These are phyloP conservation scores for Cubamyces sp. DNA, from an alignment of 768 basidiomycete species.

Conservation along the genomic window DNA sequence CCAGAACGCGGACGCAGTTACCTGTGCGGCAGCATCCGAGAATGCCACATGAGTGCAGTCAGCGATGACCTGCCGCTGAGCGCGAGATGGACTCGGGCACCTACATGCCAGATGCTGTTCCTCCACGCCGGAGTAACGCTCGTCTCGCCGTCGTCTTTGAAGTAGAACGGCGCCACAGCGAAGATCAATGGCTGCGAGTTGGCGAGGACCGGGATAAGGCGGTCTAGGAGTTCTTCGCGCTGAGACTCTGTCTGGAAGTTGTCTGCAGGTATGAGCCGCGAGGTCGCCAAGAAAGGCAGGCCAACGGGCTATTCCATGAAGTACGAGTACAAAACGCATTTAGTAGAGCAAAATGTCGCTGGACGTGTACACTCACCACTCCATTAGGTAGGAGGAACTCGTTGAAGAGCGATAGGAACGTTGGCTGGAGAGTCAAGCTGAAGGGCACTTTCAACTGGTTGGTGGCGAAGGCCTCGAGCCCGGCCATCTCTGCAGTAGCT, in stretches of 20 bases:
- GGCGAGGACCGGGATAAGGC: constrained; percentile 28
- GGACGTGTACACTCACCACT: constrained; percentile 12
- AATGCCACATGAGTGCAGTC: not conserved
- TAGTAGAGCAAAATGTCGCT: not conserved
- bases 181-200: constrained; percentile 32
- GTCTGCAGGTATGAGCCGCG: constrained; percentile 34
- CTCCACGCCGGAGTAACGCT: constrained; percentile 37
- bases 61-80: not conserved
- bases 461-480: too few relatives aligned
- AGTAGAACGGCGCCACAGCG: constrained; percentile 32
- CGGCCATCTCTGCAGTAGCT: too few relatives aligned
- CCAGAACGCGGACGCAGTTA: constrained; percentile 1
- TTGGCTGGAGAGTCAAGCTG: too few relatives aligned
- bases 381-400: constrained; percentile 26
- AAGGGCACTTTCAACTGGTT: too few relatives aligned
- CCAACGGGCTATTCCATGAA: constrained; percentile 29
- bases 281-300: constrained; percentile 30
- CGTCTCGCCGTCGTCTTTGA: constrained; percentile 25
- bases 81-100: not conserved
- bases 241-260: constrained; percentile 32
- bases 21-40: not conserved
- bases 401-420: constrained; percentile 32
- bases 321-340: not conserved
- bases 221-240: constrained; percentile 26
- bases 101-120: constrained; percentile 33